Conservation (phyloP, 1,139 yeast genomes). For the Pichia sp. region DNA sequence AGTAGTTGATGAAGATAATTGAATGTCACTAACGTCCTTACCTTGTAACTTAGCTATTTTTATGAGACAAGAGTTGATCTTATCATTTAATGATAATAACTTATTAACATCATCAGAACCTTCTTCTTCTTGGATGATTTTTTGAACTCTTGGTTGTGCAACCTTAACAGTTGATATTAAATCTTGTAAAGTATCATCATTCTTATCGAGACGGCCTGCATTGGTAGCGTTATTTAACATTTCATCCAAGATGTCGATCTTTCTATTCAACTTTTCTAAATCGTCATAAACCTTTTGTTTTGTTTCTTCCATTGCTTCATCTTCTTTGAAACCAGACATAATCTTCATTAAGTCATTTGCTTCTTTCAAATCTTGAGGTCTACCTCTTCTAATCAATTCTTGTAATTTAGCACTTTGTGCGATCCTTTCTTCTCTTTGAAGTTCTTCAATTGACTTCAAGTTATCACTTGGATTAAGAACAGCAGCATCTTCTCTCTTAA, state of each 20-base stretch:
- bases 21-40: constrained; percentile 58
- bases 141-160: constrained; percentile 85
- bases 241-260: constrained; percentile 87
- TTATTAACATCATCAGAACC: constrained; percentile 66
- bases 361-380: constrained; percentile 92
- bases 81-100: constrained; percentile 71
- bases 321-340: constrained; percentile 97
- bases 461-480: constrained; percentile 92
- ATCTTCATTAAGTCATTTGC: constrained; percentile 96
- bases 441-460: constrained; percentile 83
- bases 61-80: constrained; percentile 64
- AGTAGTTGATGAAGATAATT: constrained; percentile 20
- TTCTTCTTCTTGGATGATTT: constrained; percentile 75
- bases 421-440: constrained; percentile 87
- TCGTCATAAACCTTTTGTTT: constrained; percentile 82
- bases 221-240: constrained; percentile 68
- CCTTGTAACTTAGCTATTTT: constrained; percentile 71
- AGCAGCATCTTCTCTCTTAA: constrained; percentile 87
- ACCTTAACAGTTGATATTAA: constrained; percentile 76
- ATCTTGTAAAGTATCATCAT: constrained; percentile 74
- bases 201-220: constrained; percentile 46
- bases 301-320: constrained; percentile 56
- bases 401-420: constrained; percentile 96
- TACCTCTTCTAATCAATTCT: constrained; percentile 92
- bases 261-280: constrained; percentile 78